Evolutionary conservation across 2,329 filamentous ascomycete genomes (phyloP), one percentile per base, ranked within the genome.

Genomic region (Sordariomycetes sp.): DNA sequence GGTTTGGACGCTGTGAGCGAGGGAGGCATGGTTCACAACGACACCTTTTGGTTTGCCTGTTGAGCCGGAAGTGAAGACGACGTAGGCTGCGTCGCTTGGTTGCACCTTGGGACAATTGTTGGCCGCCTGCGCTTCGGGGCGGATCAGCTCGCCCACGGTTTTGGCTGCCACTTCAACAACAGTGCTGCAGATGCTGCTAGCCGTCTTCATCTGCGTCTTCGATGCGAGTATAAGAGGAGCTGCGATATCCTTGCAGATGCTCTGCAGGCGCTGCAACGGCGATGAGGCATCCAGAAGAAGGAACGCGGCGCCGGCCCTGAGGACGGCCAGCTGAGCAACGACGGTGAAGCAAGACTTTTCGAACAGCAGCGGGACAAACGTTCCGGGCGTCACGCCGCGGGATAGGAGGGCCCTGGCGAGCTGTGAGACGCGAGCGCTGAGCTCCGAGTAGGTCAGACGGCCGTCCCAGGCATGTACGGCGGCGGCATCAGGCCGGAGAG

Each of bases 381-480:
- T 16, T 7, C 32, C 32, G 3, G 6, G 21, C n/a, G 50, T 40
- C 10, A 31, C 8, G 2, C 70, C 52, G 37, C 61, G 50, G 4
- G 44, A 44, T 4, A 65, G 66, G 8, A 70, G 51, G 1, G 44
- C 43, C 21, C 57, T 59, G 2, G 68, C 66, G 10, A 61, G 48
- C 2, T 46, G 39, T n/a, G n/a, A n/a, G n/a, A n/a, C n/a, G n/a
- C n/a, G n/a, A n/a, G n/a, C n/a, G 25, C 68, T 62, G 3, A 70
- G 50, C 29, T 68, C 55, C 21, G 45, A 32, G 37, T 70, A 71
- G 3, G 63, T 67, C 33, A 67, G 55, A 33, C 46, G 46, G 21
- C 68, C 66, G 39, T 71, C 67, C 65, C 65, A 70, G 1, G 67
- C 66, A 35, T 63, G 47, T n/a, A 70, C 56, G 18, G 67, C 67